Percentiles rank a stretch among this genome's conserved stretches.
Evolutionary conservation across 2,329 filamentous ascomycete species (phyloP).

Genomic region (Lachnellula hyalina): DNA sequence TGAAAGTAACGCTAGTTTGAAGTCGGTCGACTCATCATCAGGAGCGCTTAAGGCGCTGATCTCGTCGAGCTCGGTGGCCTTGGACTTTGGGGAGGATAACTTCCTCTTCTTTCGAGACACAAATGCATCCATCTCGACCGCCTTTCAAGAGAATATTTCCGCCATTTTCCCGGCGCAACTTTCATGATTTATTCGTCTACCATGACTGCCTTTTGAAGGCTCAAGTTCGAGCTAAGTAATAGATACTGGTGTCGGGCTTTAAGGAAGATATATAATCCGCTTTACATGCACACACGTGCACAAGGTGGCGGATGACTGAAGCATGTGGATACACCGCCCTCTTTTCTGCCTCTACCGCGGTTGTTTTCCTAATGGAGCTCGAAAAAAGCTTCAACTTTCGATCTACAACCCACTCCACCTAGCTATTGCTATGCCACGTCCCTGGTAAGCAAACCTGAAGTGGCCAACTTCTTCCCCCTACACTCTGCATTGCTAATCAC

Average conservation of each 20-base stretch:
- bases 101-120: slow-evolving; percentile 51
- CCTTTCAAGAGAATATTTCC: not conserved
- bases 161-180: not conserved
- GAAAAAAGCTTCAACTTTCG: not conserved
- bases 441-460: not conserved
- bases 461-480: not conserved
- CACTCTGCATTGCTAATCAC: not conserved
- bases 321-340: not conserved
- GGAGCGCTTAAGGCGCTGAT: slow-evolving; percentile 22
- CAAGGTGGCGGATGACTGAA: not conserved
- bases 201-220: not conserved
- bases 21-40: slow-evolving; percentile 73
- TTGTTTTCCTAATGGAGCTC: not conserved
- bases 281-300: not conserved
- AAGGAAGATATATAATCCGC: not conserved
- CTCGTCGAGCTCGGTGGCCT: slow-evolving; percentile 4
- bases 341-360: not conserved
- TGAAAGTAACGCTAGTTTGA: slow-evolving; percentile 78
- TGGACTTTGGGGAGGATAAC: slow-evolving; percentile 19
- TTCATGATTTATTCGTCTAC: not conserved
- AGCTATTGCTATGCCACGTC: not conserved
- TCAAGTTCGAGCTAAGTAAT: not conserved
- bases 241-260: not conserved
- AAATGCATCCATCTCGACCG: slow-evolving; percentile 50
- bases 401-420: not conserved